Percentiles rank a stretch among this genome's conserved stretches.
These are phyloP conservation scores for Adansonia rubrostipa DNA, from an alignment of 441 rosid species.

Conservation along the genomic window DNA sequence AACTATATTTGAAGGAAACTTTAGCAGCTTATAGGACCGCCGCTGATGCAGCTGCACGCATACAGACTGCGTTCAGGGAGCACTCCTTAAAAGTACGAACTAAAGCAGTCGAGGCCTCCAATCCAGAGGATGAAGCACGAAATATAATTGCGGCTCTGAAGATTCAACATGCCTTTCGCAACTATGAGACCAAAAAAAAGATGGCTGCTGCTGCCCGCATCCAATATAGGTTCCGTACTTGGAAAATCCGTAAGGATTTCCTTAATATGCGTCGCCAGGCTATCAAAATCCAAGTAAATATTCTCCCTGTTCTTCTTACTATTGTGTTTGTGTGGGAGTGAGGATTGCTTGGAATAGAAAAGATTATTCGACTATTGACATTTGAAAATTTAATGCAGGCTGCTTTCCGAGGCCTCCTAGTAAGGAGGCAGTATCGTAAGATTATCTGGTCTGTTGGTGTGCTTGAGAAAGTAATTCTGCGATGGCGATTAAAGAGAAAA, in stretches of 20 bases:
- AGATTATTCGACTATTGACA: slow-evolving; percentile 1
- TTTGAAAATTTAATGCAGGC: slow-evolving; percentile 57
- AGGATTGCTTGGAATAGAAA: not conserved
- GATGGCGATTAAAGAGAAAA: slow-evolving; percentile 92
- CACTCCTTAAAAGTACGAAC: slow-evolving; percentile 72
- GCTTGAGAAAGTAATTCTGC: slow-evolving; percentile 84
- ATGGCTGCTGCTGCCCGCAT: slow-evolving; percentile 88
- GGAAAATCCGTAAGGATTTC: slow-evolving; percentile 81
- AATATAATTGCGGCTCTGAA: slow-evolving; percentile 83
- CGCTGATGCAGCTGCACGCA: slow-evolving; percentile 95
- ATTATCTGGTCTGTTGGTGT: slow-evolving; percentile 98
- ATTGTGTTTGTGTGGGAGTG: not conserved
- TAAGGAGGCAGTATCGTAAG: slow-evolving; percentile 79
- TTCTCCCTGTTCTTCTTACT: slow-evolving; percentile 22
- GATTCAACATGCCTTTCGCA: slow-evolving; percentile 93
- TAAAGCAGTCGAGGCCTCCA: slow-evolving; percentile 49
- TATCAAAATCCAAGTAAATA: slow-evolving; percentile 80
- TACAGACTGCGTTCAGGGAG: slow-evolving; percentile 87
- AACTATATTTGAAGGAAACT: slow-evolving; percentile 71
- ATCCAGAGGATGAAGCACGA: slow-evolving; percentile 80
- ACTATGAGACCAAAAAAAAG: slow-evolving; percentile 62
- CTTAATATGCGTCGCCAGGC: slow-evolving; percentile 73
- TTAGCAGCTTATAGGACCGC: slow-evolving; percentile 85
- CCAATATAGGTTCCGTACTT: slow-evolving; percentile 85
- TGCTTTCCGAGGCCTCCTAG: slow-evolving; percentile 82